A percentile compares a stretch with the other conserved stretches of the same genome.
Evolutionary conservation across 1,284 basidiomycete genomes (phyloP).

Genomic region (Erythrobasidium hasegawianum): DNA sequence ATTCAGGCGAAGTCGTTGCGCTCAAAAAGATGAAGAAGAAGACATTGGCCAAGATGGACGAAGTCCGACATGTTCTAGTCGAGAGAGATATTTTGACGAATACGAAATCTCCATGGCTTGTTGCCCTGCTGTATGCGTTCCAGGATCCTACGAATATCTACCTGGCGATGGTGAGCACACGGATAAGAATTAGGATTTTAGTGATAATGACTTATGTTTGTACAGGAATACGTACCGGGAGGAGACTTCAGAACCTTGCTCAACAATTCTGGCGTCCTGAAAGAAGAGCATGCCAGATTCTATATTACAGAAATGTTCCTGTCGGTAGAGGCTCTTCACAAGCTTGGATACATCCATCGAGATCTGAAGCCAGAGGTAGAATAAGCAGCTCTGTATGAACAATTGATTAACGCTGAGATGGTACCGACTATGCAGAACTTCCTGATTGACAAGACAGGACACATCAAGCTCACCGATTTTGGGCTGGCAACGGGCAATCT

Average conservation of each 20-base stretch:
- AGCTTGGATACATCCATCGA: slow-evolving; percentile 92
- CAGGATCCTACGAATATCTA: slow-evolving; percentile 85
- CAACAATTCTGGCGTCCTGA: slow-evolving; percentile 92
- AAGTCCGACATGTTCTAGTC: slow-evolving; percentile 85
- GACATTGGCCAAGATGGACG: slow-evolving; percentile 93
- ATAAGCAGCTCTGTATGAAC: slow-evolving; percentile 53
- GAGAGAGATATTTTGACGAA: slow-evolving; percentile 93
- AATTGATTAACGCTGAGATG: slow-evolving; percentile 28
- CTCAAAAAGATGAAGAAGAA: slow-evolving; percentile 93
- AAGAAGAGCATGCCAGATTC: slow-evolving; percentile 89
- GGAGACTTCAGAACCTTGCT: slow-evolving; percentile 92
- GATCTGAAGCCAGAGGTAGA: slow-evolving; percentile 85
- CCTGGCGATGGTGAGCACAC: slow-evolving; percentile 70
- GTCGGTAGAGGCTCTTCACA: slow-evolving; percentile 84
- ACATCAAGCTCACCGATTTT: slow-evolving; percentile 98
- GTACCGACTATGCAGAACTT: slow-evolving; percentile 70
- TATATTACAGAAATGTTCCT: slow-evolving; percentile 96
- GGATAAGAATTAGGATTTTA: neutral
- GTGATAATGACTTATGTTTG: neutral
- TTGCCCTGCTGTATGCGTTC: slow-evolving; percentile 86
- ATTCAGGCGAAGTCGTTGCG: slow-evolving; percentile 89
- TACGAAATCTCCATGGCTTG: slow-evolving; percentile 93
- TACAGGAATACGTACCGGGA: slow-evolving; percentile 84
- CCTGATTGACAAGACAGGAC: slow-evolving; percentile 88
- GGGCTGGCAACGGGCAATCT: slow-evolving; percentile 94